A percentile compares a stretch with the other conserved stretches of the same genome.
phyloP scores from a whole-genome alignment of 1,139 yeast species.

The Chernovozyma sophiae-reginae region DNA sequence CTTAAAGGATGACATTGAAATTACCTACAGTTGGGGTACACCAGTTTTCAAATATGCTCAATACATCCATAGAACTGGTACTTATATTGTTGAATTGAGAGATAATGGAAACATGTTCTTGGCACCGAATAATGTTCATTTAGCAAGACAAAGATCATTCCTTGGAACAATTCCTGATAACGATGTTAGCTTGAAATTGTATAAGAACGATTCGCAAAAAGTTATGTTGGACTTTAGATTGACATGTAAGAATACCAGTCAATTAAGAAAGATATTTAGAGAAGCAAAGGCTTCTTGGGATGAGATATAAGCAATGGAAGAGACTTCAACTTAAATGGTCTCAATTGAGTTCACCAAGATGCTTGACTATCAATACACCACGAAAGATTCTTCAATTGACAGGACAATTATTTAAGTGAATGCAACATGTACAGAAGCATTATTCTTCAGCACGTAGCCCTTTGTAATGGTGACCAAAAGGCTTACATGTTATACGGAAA shows the following conservation, averaged over 20 bases:
- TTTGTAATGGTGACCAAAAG: too few relatives aligned
- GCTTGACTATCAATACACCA: too few relatives aligned
- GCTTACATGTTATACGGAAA: too few relatives aligned
- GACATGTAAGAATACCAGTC: conserved; percentile 51
- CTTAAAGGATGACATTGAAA: conserved; percentile 48
- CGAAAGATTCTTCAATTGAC: too few relatives aligned
- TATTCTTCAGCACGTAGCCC: too few relatives aligned
- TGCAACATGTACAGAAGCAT: too few relatives aligned
- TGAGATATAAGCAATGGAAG: too few relatives aligned
- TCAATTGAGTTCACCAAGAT: too few relatives aligned
- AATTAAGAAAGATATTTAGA: conserved; percentile 49
- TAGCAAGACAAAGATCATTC: conserved; percentile 53
- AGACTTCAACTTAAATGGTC: too few relatives aligned
- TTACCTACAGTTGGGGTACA: conserved; percentile 86
- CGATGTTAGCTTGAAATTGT: conserved; percentile 24
- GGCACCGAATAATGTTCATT: conserved; percentile 76
- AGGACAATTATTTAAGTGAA: too few relatives aligned
- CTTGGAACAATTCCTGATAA: conserved; percentile 22
- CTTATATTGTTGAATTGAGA: conserved; percentile 82
- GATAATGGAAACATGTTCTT: conserved; percentile 77
- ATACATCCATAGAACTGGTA: conserved; percentile 85
- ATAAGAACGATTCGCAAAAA: conserved; percentile 58
- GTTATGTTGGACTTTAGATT: conserved; percentile 67
- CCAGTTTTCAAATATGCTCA: conserved; percentile 82
- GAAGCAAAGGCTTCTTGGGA: conserved; percentile 44